These are phyloP conservation scores for Jamesozyma spencerorum DNA, from an alignment of 805 yeast genomes.

Conservation along the genomic window DNA sequence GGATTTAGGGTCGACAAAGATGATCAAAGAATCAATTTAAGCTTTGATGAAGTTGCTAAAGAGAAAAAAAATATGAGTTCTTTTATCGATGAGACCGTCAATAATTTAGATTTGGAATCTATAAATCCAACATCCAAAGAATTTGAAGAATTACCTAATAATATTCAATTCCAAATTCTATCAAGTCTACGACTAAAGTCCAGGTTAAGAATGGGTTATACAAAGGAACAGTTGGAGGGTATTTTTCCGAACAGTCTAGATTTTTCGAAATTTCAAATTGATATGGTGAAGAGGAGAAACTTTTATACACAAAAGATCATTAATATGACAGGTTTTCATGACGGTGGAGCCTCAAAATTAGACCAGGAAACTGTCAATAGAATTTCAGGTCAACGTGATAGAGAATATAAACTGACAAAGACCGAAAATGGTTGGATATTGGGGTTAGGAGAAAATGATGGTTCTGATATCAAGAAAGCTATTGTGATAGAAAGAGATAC, in stretches of 20 bases:
- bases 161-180: slow-evolving; percentile 80
- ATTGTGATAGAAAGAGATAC: slow-evolving; percentile 34
- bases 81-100: slow-evolving; percentile 46
- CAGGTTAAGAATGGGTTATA: slow-evolving; percentile 88
- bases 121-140: slow-evolving; percentile 80
- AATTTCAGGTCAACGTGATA: slow-evolving; percentile 75
- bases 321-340: slow-evolving; percentile 75
- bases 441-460: slow-evolving; percentile 43
- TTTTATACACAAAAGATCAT: slow-evolving; percentile 80
- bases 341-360: slow-evolving; percentile 31
- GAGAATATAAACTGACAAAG: slow-evolving; percentile 63
- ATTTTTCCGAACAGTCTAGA: slow-evolving; percentile 81
- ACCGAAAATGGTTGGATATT: slow-evolving; percentile 81
- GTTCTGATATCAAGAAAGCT: slow-evolving; percentile 37
- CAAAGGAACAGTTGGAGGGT: slow-evolving; percentile 75
- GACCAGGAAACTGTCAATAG: slow-evolving; percentile 35
- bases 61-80: slow-evolving; percentile 31
- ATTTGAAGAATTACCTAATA: slow-evolving; percentile 65
- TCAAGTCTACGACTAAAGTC: slow-evolving; percentile 78
- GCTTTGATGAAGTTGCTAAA: slow-evolving; percentile 53
- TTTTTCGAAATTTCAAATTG: slow-evolving; percentile 85
- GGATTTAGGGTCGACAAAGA: slow-evolving; percentile 41
- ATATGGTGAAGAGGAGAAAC: slow-evolving; percentile 86
- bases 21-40: slow-evolving; percentile 69
- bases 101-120: slow-evolving; percentile 57